Evolutionary conservation across 768 basidiomycete species (phyloP), one percentile per base, ranked within the genome.

Genomic region (Boletellus ananiceps): DNA sequence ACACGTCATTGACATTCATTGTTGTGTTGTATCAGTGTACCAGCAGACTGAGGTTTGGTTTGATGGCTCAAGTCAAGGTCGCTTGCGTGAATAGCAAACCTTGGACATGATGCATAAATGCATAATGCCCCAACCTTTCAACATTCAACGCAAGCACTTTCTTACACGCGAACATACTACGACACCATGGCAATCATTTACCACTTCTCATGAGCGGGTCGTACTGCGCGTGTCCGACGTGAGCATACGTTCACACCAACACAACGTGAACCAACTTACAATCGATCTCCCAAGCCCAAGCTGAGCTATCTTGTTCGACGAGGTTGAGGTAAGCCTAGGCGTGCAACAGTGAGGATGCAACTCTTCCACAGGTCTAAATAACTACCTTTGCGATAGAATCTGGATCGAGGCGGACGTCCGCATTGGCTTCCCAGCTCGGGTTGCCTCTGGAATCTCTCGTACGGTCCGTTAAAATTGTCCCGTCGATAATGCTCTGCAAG

Each of bases 271-370:
- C 16, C 43, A 3, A 69, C 85, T 71, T 59, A 88, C 86, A 70
- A 54, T 89, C 87, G 25, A 90, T 72, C 61, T 89, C 87, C 85
- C 86, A 90, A 8, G 84, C 83, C 83, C 79, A 86, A 6, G 83
- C 77, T 35, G 84, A 84, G 25, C 79, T 74, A 45, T 86, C 83
- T 67, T 88, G 88, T 44, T 80, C 76, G 7, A 71, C 76, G 16
- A 90, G 78, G 60, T 78, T 79, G 31, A 85, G 67, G 58, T 88
- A 87, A 1, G 82, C 68, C 86, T 88, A 52, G 9, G 43, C 16
- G 23, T 14, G 5, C 32, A 27, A 16, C 18, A 29, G 38, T 2
- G 19, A 44, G 57, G 18, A 56, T 47, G 37, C 16, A 13, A 39
- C 21, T 4, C 6, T 12, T 32, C 11, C 12, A 11, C 0, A 32